Conservation (phyloP, 768 basidiomycete species). For the Russula brevipes region DNA sequence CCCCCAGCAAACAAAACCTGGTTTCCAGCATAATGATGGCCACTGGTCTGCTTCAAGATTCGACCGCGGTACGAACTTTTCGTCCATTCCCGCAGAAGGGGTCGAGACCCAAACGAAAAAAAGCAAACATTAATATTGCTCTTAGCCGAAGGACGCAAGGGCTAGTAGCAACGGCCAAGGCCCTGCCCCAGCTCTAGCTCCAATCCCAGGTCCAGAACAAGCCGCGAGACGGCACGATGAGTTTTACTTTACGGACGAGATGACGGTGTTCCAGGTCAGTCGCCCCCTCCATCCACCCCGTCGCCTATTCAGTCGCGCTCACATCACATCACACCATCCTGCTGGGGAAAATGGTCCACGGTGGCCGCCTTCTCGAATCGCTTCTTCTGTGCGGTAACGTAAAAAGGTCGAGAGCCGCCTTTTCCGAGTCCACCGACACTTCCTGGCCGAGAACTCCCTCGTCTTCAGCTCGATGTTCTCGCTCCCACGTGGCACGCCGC, state of each 20-base stretch:
- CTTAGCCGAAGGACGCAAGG: conserved; percentile 6
- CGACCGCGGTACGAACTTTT: conserved; percentile 1
- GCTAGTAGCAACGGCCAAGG: neutral
- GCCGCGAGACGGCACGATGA: conserved; percentile 6
- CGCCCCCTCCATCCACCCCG: too few relatives aligned
- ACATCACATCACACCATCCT: neutral
- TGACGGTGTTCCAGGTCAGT: conserved; percentile 22
- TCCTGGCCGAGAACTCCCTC: conserved; percentile 18
- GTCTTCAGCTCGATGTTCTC: conserved; percentile 16
- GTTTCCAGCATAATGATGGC: conserved; percentile 8
- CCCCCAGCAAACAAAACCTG: neutral
- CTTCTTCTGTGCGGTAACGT: neutral
- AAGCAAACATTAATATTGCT: neutral
- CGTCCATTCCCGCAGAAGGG: neutral
- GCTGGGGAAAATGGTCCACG: neutral
- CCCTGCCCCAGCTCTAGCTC: neutral
- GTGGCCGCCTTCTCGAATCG: neutral
- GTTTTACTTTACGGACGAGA: conserved; percentile 23
- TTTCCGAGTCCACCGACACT: conserved; percentile 22
- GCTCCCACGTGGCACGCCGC: neutral
- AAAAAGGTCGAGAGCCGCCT: conserved; percentile 15
- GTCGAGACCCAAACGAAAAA: neutral
- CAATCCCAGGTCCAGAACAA: too few relatives aligned
- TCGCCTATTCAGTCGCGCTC: too few relatives aligned
- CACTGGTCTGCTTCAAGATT: neutral